These are phyloP conservation scores for Ligustrum vulgare DNA, from an alignment of 257 asterid species.

Conservation along the genomic window DNA sequence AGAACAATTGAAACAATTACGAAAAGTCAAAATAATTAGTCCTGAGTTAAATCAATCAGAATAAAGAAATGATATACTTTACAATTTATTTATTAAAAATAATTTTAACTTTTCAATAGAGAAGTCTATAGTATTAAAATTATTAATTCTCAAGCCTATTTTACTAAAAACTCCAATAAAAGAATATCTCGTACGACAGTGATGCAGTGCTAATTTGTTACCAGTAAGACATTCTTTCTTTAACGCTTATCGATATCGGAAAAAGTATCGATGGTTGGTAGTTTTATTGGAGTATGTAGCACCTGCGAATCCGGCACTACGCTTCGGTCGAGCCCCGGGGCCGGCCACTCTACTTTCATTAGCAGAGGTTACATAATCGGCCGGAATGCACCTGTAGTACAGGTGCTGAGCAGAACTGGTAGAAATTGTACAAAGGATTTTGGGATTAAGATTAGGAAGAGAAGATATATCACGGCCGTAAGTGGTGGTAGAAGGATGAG, in stretches of 20 bases:
- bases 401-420: not conserved
- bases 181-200: too few relatives aligned
- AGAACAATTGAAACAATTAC: too few relatives aligned
- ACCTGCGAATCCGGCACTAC: not conserved
- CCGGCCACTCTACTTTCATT: not conserved
- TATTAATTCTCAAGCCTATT: too few relatives aligned
- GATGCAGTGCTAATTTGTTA: too few relatives aligned
- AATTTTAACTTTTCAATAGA: too few relatives aligned
- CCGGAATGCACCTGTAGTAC: not conserved
- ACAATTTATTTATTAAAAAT: too few relatives aligned
- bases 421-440: not conserved
- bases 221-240: not conserved
- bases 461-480: not conserved
- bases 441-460: not conserved
- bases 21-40: too few relatives aligned
- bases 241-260: not conserved
- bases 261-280: not conserved
- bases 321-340: not conserved
- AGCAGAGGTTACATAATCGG: not conserved
- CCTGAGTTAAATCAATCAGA: too few relatives aligned
- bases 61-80: too few relatives aligned
- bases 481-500: conserved; percentile 19
- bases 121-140: too few relatives aligned
- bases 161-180: too few relatives aligned
- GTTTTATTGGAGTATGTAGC: conserved; percentile 12